These are phyloP conservation scores for Suhomyces kunorum DNA, from an alignment of 1,139 yeast genomes.

Conservation along the genomic window DNA sequence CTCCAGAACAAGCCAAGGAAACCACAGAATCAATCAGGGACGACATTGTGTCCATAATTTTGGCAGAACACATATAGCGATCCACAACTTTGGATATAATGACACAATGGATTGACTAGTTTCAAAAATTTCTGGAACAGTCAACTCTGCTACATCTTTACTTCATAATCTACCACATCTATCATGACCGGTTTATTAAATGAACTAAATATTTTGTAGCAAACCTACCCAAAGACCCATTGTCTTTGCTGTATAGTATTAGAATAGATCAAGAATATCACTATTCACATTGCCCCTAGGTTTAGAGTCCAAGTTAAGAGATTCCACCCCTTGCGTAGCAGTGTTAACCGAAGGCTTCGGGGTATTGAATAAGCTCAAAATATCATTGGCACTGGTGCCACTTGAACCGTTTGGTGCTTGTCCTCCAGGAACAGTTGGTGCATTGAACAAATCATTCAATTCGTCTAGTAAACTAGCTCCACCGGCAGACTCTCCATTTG, in stretches of 20 bases:
- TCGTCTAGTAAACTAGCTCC: conserved; percentile 54
- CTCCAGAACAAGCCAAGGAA: neutral
- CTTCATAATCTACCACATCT: neutral
- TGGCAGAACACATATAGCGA: conserved; percentile 5
- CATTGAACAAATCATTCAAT: conserved; percentile 64
- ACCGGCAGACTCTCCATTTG: conserved; percentile 20
- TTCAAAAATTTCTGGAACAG: too few species aligned
- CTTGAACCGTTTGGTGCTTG: conserved; percentile 11
- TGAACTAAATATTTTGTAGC: conserved; percentile 2
- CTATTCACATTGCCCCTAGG: conserved; percentile 22
- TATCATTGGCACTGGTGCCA: conserved; percentile 38
- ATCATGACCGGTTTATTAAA: conserved; percentile 2
- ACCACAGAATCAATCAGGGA: neutral
- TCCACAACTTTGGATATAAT: neutral
- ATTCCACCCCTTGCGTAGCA: conserved; percentile 23
- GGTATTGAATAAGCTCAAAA: conserved; percentile 44
- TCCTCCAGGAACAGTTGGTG: conserved; percentile 27
- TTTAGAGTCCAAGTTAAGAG: conserved; percentile 23
- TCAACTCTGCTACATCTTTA: too few species aligned
- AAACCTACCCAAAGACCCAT: too few species aligned
- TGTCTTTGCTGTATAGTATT: conserved; percentile 13
- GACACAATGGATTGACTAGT: too few species aligned
- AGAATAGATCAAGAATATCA: conserved; percentile 63
- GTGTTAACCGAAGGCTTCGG: conserved; percentile 15
- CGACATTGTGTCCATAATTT: conserved; percentile 3